Evolutionary conservation across 2,329 filamentous ascomycete genomes (phyloP).

Genomic region (Colletotrichum sp.): DNA sequence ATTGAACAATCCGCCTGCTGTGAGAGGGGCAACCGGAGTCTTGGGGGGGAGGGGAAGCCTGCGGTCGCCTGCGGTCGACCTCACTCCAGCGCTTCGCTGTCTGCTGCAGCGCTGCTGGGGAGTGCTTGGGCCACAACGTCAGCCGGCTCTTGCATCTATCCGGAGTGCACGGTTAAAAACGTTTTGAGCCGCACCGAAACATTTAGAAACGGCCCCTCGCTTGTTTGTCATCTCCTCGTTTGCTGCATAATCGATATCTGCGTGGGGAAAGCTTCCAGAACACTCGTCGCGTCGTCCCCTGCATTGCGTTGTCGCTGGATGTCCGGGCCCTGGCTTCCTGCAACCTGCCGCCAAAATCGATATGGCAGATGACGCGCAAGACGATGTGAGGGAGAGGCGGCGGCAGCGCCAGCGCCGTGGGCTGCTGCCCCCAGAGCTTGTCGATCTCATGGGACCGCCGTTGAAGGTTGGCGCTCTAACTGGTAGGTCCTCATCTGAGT

Average conservation of each 20-base stretch:
- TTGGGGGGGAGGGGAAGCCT: not conserved
- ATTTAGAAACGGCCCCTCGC: not conserved
- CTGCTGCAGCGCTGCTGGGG: not conserved
- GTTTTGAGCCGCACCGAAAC: conserved; percentile 18
- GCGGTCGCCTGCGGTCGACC: not conserved
- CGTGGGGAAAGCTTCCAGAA: conserved; percentile 6
- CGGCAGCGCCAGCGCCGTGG: conserved; percentile 34
- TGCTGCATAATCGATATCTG: not conserved
- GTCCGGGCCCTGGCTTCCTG: not conserved
- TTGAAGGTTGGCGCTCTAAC: conserved; percentile 64
- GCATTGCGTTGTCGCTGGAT: not conserved
- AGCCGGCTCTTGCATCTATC: conserved; percentile 1
- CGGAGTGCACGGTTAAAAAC: not conserved
- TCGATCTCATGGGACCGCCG: conserved; percentile 53
- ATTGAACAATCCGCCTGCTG: conserved; percentile 20
- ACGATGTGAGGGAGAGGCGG: not conserved
- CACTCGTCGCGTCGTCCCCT: not conserved
- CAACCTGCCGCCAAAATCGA: conserved; percentile 14
- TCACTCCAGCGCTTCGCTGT: not conserved
- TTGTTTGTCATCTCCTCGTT: not conserved
- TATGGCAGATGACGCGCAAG: conserved; percentile 17
- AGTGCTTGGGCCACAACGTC: not conserved
- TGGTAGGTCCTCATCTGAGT: conserved; percentile 46
- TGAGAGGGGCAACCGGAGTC: not conserved
- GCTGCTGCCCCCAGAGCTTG: conserved; percentile 46